Evolutionary conservation across 257 asterid species (phyloP).

Genomic region (Dorcoceras hygrometricum): DNA sequence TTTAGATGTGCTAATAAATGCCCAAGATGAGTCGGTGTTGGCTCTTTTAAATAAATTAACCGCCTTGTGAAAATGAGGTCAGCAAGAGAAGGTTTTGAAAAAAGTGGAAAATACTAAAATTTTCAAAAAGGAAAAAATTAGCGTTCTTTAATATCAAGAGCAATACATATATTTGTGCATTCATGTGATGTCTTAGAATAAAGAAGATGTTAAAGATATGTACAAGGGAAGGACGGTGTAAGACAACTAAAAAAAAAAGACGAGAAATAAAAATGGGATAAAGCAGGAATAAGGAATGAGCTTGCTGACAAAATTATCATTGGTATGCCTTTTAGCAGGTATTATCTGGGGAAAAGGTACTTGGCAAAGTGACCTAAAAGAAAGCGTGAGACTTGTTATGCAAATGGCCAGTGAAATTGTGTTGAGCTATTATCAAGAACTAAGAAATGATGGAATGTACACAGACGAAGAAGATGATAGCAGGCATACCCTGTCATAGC

Average conservation of each 20-base stretch:
- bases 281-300: not conserved
- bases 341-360: not conserved
- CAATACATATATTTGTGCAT: not conserved
- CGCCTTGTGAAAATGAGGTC: no score
- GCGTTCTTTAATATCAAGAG: no score
- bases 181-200: not conserved
- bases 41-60: no score
- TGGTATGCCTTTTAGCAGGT: not conserved
- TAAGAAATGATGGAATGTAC: slow-evolving; percentile 1
- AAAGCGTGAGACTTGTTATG: not conserved
- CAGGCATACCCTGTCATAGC: slow-evolving; percentile 65
- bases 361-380: not conserved
- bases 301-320: not conserved
- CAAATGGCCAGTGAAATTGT: not conserved
- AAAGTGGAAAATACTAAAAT: no score
- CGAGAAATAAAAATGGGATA: not conserved
- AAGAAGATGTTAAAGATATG: not conserved
- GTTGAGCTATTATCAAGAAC: not conserved
- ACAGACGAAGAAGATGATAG: not conserved
- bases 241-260: not conserved
- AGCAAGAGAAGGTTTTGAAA: not conserved
- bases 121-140: no score
- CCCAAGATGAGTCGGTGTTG: not conserved
- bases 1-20: not conserved
- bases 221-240: not conserved